A percentile compares a stretch with the other conserved stretches of the same genome.
Evolutionary conservation across 2,329 filamentous ascomycete species (phyloP).

Genomic region (Cladophialophora bantiana): DNA sequence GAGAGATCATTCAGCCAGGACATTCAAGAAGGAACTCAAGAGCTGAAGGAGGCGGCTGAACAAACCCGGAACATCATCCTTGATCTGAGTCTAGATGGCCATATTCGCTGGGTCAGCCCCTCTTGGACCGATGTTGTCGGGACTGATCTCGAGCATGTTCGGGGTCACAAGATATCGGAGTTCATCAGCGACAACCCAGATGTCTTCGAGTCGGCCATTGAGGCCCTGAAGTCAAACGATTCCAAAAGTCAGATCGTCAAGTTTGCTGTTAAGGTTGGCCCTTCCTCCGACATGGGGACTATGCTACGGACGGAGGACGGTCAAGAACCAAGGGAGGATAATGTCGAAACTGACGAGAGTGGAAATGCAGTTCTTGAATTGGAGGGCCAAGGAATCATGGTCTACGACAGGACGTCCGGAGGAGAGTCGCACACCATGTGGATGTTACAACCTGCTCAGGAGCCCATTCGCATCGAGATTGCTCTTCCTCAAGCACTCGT

Average conservation of each 20-base stretch:
- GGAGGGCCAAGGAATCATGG: constrained; percentile 97
- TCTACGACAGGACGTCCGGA: constrained; percentile 87
- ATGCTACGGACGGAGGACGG: constrained; percentile 46
- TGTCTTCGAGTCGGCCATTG: constrained; percentile 82
- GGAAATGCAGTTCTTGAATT: constrained; percentile 67
- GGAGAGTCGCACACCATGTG: constrained; percentile 91
- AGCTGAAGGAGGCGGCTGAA: constrained; percentile 92
- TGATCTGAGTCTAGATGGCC: constrained; percentile 88
- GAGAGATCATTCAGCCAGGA: constrained; percentile 78
- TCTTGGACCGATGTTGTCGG: constrained; percentile 96
- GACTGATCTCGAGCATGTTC: constrained; percentile 73
- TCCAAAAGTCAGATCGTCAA: constrained; percentile 89
- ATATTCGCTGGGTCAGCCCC: constrained; percentile 93
- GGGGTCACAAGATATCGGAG: constrained; percentile 79
- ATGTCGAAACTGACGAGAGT: constrained; percentile 37
- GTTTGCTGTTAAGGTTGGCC: constrained; percentile 75
- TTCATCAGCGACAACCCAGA: constrained; percentile 80
- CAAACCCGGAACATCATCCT: constrained; percentile 96
- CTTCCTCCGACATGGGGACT: constrained; percentile 68
- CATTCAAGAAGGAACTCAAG: constrained; percentile 90
- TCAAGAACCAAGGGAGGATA: constrained; percentile 43
- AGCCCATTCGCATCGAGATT: constrained; percentile 91
- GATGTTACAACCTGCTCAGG: constrained; percentile 94
- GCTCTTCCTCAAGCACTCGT: constrained; percentile 89
- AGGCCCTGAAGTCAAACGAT: constrained; percentile 90